These are phyloP conservation scores for Alternaria conjuncta DNA, from an alignment of 2,329 filamentous ascomycete genomes.

Conservation along the genomic window DNA sequence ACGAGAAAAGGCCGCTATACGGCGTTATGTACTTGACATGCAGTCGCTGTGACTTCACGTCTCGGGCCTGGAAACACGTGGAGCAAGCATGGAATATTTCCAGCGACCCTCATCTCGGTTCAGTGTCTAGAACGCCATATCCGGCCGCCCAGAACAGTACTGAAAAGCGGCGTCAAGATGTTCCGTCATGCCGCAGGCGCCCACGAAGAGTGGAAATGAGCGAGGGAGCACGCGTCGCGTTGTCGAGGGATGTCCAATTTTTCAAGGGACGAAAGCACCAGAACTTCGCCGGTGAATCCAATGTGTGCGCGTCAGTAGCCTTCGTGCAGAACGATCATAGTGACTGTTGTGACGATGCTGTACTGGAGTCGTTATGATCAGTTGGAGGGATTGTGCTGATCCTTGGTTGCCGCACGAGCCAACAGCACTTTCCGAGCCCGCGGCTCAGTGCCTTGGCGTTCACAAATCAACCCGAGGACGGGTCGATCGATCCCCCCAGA, in stretches of 20 bases:
- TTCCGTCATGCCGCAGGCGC: conserved; percentile 15
- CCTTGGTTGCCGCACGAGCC: neutral
- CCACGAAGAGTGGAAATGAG: conserved; percentile 14
- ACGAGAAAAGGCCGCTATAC: neutral
- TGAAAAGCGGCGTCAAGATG: conserved; percentile 7
- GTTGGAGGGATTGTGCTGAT: conserved; percentile 1
- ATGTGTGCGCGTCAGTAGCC: neutral
- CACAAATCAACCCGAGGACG: neutral
- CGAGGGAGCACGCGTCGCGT: neutral
- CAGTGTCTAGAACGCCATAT: neutral
- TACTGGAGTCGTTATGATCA: neutral
- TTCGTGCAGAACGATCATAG: neutral
- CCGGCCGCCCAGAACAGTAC: conserved; percentile 6
- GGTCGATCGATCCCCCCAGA: neutral
- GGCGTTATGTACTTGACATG: neutral
- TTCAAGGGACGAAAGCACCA: neutral
- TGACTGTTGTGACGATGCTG: neutral
- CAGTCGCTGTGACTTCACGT: neutral
- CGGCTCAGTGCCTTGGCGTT: neutral
- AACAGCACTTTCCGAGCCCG: neutral
- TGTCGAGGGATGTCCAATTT: neutral
- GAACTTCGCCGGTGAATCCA: neutral
- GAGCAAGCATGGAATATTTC: neutral
- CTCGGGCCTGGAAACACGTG: neutral
- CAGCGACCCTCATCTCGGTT: conserved; percentile 7